Percentiles rank a stretch among this genome's conserved stretches.
These are phyloP conservation scores for Cruciata laevipes DNA, from an alignment of 257 asterid genomes.

Conservation along the genomic window DNA sequence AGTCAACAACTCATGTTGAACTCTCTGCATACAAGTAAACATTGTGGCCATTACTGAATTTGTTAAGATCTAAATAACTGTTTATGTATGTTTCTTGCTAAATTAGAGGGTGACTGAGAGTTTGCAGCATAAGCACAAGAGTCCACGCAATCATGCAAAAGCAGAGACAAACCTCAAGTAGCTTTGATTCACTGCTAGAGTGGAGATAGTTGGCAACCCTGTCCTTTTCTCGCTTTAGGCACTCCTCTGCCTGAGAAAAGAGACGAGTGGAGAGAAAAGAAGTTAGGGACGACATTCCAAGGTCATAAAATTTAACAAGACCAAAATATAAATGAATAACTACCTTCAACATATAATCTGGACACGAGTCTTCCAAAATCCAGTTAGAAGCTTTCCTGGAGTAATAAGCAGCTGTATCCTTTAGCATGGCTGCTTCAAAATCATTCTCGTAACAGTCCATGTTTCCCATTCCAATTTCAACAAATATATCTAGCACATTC, in stretches of 20 bases:
- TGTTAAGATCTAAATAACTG: background rate
- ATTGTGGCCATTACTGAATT: background rate
- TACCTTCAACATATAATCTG: conserved; percentile 93
- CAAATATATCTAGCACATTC: conserved; percentile 90
- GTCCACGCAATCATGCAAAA: conserved; percentile 6
- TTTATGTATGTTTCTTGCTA: background rate
- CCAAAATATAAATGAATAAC: background rate
- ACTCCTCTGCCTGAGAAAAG: conserved; percentile 75
- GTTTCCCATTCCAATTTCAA: conserved; percentile 94
- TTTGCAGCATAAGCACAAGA: background rate
- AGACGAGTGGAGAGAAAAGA: conserved; percentile 11
- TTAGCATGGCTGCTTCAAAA: conserved; percentile 81
- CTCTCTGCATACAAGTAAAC: conserved; percentile 39
- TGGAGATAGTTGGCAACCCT: conserved; percentile 95
- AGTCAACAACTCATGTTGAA: conserved; percentile 78
- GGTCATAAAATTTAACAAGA: background rate
- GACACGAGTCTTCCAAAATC: conserved; percentile 98
- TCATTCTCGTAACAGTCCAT: conserved; percentile 82
- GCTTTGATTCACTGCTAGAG: conserved; percentile 85
- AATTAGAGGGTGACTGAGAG: background rate
- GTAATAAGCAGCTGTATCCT: conserved; percentile 86
- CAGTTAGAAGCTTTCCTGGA: conserved; percentile 97
- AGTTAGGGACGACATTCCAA: background rate
- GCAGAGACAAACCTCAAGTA: conserved; percentile 80
- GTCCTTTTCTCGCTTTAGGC: conserved; percentile 76